Conservation (phyloP, 2,329 filamentous ascomycete genomes). For the Salinomyces thailandicus region DNA sequence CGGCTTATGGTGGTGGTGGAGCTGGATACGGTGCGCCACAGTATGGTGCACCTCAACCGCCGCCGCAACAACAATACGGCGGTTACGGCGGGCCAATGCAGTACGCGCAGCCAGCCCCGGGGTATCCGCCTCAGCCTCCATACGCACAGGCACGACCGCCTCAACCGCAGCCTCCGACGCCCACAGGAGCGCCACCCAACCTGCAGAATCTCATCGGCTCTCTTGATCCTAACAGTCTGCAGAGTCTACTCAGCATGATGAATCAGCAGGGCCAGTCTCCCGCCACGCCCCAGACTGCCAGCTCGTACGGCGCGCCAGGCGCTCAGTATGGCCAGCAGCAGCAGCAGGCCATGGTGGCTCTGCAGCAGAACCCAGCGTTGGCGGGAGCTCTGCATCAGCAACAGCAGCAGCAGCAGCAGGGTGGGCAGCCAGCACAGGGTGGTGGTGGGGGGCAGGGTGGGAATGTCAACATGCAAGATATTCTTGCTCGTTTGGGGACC, state of each 20-base stretch:
- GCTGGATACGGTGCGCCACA: constrained; percentile 6
- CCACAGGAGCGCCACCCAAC: constrained; percentile 30
- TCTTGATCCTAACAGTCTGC: constrained; percentile 59
- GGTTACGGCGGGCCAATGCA: constrained; percentile 5
- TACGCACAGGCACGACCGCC: constrained; percentile 18
- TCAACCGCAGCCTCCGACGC: constrained; percentile 1
- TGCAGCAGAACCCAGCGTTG: constrained; percentile 19
- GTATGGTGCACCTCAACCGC: constrained; percentile 20
- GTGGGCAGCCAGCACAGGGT: constrained; percentile 4
- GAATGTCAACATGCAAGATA: constrained; percentile 51
- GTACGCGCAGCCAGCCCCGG: constrained; percentile 4
- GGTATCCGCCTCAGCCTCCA: not conserved
- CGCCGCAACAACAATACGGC: constrained; percentile 25
- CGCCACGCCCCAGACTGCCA: not conserved
- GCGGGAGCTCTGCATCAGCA: constrained; percentile 22
- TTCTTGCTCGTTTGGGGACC: constrained; percentile 60
- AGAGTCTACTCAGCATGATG: constrained; percentile 57
- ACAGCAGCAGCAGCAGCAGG: constrained; percentile 21
- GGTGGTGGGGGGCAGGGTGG: constrained; percentile 14
- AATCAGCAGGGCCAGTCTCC: constrained; percentile 9
- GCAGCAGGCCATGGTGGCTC: constrained; percentile 21
- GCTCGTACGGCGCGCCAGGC: constrained; percentile 15
- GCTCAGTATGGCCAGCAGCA: constrained; percentile 22
- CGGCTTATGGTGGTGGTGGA: constrained; percentile 19
- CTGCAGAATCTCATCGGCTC: constrained; percentile 56